Conservation (phyloP, 345 rosid genomes). For the Ceriops tagal region DNA sequence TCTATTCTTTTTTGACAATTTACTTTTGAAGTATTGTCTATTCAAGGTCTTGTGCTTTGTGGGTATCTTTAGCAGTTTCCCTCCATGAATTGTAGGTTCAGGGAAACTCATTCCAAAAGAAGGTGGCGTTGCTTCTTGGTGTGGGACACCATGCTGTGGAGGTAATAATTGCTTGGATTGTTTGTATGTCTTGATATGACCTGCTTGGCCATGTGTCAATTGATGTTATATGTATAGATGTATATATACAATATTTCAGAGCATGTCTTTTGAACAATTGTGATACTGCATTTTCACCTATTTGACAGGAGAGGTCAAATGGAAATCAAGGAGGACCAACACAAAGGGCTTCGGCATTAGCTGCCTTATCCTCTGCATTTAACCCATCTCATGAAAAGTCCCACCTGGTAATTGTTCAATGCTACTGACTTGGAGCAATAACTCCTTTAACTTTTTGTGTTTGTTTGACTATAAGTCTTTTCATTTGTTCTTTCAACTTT, state of each 20-base stretch:
- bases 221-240: no score
- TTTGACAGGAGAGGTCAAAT: slow-evolving; percentile 59
- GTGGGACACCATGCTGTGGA: slow-evolving; percentile 57
- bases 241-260: no score
- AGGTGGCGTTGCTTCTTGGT: slow-evolving; percentile 81
- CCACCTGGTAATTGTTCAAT: slow-evolving; percentile 38
- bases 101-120: slow-evolving; percentile 98
- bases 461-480: background rate
- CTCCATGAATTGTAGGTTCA: slow-evolving; percentile 50
- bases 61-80: slow-evolving; percentile 12
- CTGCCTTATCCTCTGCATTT: slow-evolving; percentile 89
- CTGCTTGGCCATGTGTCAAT: no score
- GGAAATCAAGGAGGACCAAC: slow-evolving; percentile 86
- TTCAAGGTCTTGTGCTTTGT: background rate
- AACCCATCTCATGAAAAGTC: slow-evolving; percentile 57
- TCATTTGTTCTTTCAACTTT: background rate
- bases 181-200: background rate
- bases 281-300: background rate
- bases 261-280: background rate
- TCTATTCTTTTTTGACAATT: background rate
- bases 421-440: background rate
- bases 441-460: slow-evolving; percentile 1
- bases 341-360: slow-evolving; percentile 96
- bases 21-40: background rate
- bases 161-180: slow-evolving; percentile 53